phyloP scores from a whole-genome alignment of 169 alveolate genomes.

The Ichthyophthirius multifiliis region DNA sequence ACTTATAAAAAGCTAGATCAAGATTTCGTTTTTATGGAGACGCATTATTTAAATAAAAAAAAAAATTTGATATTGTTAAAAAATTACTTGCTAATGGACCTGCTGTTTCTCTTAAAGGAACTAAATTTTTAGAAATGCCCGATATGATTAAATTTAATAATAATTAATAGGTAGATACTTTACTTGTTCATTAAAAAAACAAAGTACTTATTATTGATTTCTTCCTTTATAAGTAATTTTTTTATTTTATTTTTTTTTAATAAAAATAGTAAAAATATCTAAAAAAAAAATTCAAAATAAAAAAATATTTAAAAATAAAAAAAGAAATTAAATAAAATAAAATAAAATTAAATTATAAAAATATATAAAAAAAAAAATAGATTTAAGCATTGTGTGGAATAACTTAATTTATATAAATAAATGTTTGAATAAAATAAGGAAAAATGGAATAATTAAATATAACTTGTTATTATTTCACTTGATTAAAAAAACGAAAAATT shows the following conservation, averaged over 20 bases:
- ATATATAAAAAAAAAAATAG: not conserved
- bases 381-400: not conserved
- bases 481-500: not conserved
- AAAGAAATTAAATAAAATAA: not conserved
- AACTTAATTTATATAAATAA: not conserved
- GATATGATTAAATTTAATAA: not conserved
- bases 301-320: no score
- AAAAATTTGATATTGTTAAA: not conserved
- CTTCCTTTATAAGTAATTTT: not conserved
- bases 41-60: not conserved
- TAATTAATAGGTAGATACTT: not conserved
- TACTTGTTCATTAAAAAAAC: not conserved
- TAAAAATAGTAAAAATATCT: no score
- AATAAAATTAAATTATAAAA: no score
- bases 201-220: not conserved
- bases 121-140: not conserved
- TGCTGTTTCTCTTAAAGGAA: not conserved
- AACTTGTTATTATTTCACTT: not conserved
- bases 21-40: constrained; percentile 8
- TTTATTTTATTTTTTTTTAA: not conserved
- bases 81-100: constrained; percentile 3
- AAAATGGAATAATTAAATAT: not conserved
- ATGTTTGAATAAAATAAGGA: not conserved
- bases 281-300: no score
- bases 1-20: not conserved